These are phyloP conservation scores for Mytilinidion resinicola DNA, from an alignment of 495 filamentous ascomycete genomes.

Conservation along the genomic window DNA sequence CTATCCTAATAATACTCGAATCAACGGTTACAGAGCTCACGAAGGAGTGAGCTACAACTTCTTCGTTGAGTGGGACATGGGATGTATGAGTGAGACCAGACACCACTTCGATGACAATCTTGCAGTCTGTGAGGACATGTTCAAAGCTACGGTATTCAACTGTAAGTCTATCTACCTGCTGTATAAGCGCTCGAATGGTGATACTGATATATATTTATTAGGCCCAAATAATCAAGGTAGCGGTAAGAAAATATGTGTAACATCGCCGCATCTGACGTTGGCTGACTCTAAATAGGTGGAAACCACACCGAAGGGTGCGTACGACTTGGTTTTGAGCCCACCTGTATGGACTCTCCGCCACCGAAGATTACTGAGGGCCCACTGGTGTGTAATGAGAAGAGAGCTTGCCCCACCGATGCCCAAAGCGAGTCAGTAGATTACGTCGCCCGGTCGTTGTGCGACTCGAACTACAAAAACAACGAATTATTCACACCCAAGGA, in stretches of 20 bases:
- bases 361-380: not conserved
- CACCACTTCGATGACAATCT: not conserved
- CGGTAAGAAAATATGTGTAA: not conserved
- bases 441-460: not conserved
- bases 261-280: not conserved
- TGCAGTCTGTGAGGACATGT: not conserved
- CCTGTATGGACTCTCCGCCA: not conserved
- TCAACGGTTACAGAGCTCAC: too few relatives aligned
- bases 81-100: not conserved
- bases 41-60: not conserved
- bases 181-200: not conserved
- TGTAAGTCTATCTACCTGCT: not conserved
- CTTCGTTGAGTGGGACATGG: not conserved
- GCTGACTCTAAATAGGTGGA: not conserved
- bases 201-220: not conserved
- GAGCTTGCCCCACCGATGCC: not conserved
- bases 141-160: not conserved
- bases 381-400: not conserved
- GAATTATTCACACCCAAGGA: not conserved
- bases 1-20: too few relatives aligned
- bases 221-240: not conserved
- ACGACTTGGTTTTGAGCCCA: not conserved
- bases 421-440: not conserved
- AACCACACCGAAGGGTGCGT: not conserved
- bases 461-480: not conserved